These are phyloP conservation scores for Rosa hybrid DNA, from an alignment of 331 rosid genomes.

Conservation along the genomic window DNA sequence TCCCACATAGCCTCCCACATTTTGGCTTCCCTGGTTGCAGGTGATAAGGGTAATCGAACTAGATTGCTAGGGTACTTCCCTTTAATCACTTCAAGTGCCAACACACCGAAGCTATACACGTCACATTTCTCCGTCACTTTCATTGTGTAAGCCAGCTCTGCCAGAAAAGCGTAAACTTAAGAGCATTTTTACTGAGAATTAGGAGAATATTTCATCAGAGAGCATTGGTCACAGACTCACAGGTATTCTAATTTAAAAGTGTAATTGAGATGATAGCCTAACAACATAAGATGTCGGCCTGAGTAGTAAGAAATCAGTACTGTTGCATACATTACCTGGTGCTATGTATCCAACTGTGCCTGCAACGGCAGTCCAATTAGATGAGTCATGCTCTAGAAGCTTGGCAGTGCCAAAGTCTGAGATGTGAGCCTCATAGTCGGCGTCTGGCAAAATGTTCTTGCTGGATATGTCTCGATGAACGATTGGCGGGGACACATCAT, in stretches of 20 bases:
- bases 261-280: not conserved
- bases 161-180: not conserved
- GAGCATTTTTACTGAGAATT: not conserved
- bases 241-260: not conserved
- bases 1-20: slow-evolving; percentile 22
- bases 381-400: slow-evolving; percentile 42
- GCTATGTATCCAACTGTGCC: slow-evolving; percentile 46
- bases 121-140: slow-evolving; percentile 30
- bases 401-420: slow-evolving; percentile 49
- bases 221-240: no score
- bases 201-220: not conserved
- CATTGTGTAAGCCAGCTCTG: slow-evolving; percentile 42
- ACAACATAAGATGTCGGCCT: not conserved
- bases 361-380: slow-evolving; percentile 46
- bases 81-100: slow-evolving; percentile 23
- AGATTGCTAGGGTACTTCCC: slow-evolving; percentile 36
- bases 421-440: slow-evolving; percentile 40
- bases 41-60: not conserved
- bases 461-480: slow-evolving; percentile 58
- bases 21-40: not conserved
- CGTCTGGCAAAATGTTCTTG: slow-evolving; percentile 47
- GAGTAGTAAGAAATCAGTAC: not conserved
- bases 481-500: slow-evolving; percentile 38
- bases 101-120: slow-evolving; percentile 36
- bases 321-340: not conserved